These are phyloP conservation scores for Ploettnerulaceae sp. DNA, from an alignment of 2,329 filamentous ascomycete genomes.

Conservation along the genomic window DNA sequence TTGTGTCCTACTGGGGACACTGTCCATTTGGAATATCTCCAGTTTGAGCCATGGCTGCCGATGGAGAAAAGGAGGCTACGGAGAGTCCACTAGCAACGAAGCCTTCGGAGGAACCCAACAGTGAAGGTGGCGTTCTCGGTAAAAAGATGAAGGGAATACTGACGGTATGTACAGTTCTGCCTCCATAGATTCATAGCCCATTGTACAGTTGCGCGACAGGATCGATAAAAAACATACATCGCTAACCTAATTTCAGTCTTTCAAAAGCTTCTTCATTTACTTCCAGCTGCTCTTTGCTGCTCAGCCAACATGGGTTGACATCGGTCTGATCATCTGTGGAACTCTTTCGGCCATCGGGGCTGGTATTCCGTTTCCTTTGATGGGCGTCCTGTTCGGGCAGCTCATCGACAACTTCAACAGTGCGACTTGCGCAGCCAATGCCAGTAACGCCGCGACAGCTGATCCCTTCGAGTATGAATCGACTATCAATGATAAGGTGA, in stretches of 20 bases:
- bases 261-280: slow-evolving; percentile 8
- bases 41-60: background rate
- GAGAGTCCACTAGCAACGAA: background rate
- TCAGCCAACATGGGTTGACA: slow-evolving; percentile 25
- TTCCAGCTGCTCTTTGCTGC: slow-evolving; percentile 17
- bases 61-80: background rate
- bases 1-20: too few species aligned
- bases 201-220: background rate
- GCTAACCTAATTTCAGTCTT: background rate
- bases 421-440: slow-evolving; percentile 37
- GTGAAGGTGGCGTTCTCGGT: background rate
- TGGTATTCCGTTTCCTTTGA: slow-evolving; percentile 59
- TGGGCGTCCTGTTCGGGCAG: slow-evolving; percentile 61
- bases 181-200: too few species aligned
- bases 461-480: slow-evolving; percentile 1
- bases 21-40: too few species aligned
- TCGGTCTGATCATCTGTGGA: slow-evolving; percentile 37
- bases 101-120: background rate
- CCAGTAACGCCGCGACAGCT: background rate
- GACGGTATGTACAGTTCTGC: too few species aligned
- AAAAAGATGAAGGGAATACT: background rate
- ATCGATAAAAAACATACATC: background rate
- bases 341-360: slow-evolving; percentile 46
- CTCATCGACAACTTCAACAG: slow-evolving; percentile 58
- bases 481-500: slow-evolving; percentile 43